Conservation (phyloP, 768 basidiomycete genomes). For the Termitomyces sp. region DNA sequence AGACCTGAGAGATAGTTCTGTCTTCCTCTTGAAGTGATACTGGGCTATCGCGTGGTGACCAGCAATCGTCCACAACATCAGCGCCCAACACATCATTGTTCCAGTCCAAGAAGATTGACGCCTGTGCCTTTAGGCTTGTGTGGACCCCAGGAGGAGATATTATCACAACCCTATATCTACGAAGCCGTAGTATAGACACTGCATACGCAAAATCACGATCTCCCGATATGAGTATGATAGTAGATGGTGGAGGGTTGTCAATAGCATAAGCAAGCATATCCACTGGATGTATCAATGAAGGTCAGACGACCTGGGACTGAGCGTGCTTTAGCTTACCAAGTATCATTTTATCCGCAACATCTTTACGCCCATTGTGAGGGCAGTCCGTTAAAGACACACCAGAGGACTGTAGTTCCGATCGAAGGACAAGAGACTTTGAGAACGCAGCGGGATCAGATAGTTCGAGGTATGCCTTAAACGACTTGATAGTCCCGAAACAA, state of each 20-base stretch:
- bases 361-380: constrained; percentile 29
- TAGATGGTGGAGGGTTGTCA: constrained; percentile 48
- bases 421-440: constrained; percentile 28
- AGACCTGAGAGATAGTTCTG: not conserved
- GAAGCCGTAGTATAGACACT: constrained; percentile 49
- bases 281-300: constrained; percentile 29
- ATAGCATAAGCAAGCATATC: constrained; percentile 67
- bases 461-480: constrained; percentile 55
- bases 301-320: not conserved
- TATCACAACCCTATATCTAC: constrained; percentile 47
- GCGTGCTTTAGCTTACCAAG: constrained; percentile 28
- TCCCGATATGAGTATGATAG: constrained; percentile 58
- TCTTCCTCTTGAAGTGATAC: not conserved
- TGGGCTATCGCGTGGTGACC: not conserved
- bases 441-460: constrained; percentile 26
- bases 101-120: constrained; percentile 50
- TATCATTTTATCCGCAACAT: constrained; percentile 47
- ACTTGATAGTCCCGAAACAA: constrained; percentile 40
- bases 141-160: constrained; percentile 38
- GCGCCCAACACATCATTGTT: constrained; percentile 28
- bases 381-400: constrained; percentile 39
- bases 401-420: constrained; percentile 42
- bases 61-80: constrained; percentile 8
- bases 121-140: constrained; percentile 46
- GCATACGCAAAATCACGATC: constrained; percentile 66